phyloP scores from a whole-genome alignment of 768 basidiomycete genomes.

The Boletellus ananas region DNA sequence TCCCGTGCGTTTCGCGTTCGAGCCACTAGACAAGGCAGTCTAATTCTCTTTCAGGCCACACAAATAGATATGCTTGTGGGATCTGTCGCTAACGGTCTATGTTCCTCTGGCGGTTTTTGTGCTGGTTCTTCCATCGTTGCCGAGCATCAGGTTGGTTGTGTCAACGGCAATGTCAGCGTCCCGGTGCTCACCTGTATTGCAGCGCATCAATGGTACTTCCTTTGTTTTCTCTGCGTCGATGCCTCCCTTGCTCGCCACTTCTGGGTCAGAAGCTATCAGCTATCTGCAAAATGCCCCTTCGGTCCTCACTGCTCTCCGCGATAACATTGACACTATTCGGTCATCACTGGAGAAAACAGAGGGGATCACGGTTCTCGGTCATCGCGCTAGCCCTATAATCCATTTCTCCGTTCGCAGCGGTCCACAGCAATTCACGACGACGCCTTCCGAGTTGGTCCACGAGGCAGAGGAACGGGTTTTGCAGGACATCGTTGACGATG shows the following conservation, averaged over 20 bases:
- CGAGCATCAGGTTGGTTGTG: slow-evolving; percentile 70
- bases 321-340: slow-evolving; percentile 78
- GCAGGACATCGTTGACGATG: slow-evolving; percentile 92
- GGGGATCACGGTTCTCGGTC: slow-evolving; percentile 78
- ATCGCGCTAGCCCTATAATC: slow-evolving; percentile 82
- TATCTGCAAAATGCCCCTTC: slow-evolving; percentile 73
- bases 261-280: slow-evolving; percentile 81
- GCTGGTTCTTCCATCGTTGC: slow-evolving; percentile 80
- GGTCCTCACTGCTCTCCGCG: slow-evolving; percentile 70
- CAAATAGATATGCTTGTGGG: slow-evolving; percentile 96
- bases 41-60: slow-evolving; percentile 49
- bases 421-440: slow-evolving; percentile 17
- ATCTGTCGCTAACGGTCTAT: slow-evolving; percentile 79
- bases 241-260: slow-evolving; percentile 85
- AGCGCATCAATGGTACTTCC: slow-evolving; percentile 94
- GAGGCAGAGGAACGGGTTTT: slow-evolving; percentile 73
- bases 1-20: slow-evolving; percentile 52
- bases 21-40: not conserved
- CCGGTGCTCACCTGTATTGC: not conserved
- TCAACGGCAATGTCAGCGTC: not conserved
- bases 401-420: slow-evolving; percentile 64
- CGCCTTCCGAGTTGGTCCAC: slow-evolving; percentile 42
- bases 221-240: slow-evolving; percentile 97
- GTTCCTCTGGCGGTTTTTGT: slow-evolving; percentile 90
- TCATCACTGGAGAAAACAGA: slow-evolving; percentile 77